Evolutionary conservation across 2,329 filamentous ascomycete genomes (phyloP), one percentile per base, ranked within the genome.

Genomic region (Gnomoniopsis sp.): DNA sequence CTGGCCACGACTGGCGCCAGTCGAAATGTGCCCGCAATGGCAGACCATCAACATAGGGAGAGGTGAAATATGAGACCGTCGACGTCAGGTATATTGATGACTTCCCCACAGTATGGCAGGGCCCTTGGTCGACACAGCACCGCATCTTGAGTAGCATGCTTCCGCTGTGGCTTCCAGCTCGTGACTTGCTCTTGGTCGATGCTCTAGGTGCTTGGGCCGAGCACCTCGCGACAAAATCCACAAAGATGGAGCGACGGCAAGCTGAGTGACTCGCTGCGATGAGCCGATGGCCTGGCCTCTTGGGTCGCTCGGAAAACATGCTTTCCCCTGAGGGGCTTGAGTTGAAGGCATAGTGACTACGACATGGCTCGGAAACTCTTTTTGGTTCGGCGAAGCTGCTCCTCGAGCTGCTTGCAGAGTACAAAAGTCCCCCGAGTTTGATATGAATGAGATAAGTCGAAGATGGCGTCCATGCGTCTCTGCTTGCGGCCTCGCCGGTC

Each of bases 41-140:
- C 33, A 52, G 36, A 52, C 49, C 33, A 41, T 30, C n/a, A 8
- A 3, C n/a, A 43, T 34, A 6, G 10, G 49, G 36, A 44, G 36
- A 22, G 49, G n/a, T n/a, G n/a, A 33, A 22, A 38, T 38, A 53
- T 41, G 33, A 53, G 38, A 53, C 51, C 51, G 46, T 53, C 41
- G 26, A 26, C 49, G 49, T 36, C 49, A 43, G 49, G 17, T 14
- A 17, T 22, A 46, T n/a, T 21, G 43, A 23, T 34, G 3, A 12
- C 30, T 14, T n/a, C n/a, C 23, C 36, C 30, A 22, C 38, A 12
- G 10, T 22, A 53, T 53, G 38, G n/a, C 41, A 34, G 38, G 51
- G n/a, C 41, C 41, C 26, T 53, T 46, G 41, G 41, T 33, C 38
- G 3, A 19, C 6, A 34, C 51, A 43, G 26, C 12, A 23, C 51